Conservation (phyloP, 2,329 filamentous ascomycete genomes). For the Nemania abortiva region DNA sequence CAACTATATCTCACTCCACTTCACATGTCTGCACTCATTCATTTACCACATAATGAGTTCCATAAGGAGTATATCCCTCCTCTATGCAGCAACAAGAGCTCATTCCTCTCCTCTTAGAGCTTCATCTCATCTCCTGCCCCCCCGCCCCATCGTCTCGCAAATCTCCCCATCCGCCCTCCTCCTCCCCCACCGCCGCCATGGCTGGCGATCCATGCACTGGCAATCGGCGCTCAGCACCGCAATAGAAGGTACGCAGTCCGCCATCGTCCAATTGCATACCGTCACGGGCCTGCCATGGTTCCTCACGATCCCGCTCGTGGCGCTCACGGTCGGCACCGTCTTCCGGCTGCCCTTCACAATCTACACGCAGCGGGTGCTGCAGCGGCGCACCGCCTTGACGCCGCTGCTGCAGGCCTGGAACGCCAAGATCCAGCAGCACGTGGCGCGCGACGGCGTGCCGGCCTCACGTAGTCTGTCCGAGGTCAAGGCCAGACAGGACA, state of each 20-base stretch:
- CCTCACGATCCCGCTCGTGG: conserved; percentile 65
- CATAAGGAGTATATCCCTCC: conserved; percentile 4
- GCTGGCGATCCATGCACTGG: conserved; percentile 51
- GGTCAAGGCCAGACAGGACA: conserved; percentile 47
- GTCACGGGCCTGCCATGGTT: conserved; percentile 64
- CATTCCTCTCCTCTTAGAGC: background rate
- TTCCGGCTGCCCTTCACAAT: conserved; percentile 62
- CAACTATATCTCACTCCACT: no score
- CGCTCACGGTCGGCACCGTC: conserved; percentile 59
- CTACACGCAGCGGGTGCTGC: conserved; percentile 53
- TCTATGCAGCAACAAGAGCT: conserved; percentile 9
- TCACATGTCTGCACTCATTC: background rate
- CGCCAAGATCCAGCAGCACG: conserved; percentile 44
- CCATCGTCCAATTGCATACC: conserved; percentile 59
- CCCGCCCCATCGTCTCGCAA: background rate
- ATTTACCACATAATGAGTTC: conserved; percentile 18
- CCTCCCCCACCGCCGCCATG: conserved; percentile 11
- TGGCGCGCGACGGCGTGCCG: conserved; percentile 39
- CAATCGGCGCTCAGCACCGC: conserved; percentile 46
- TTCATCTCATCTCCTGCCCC: background rate
- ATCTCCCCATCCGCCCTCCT: background rate
- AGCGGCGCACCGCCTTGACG: conserved; percentile 48
- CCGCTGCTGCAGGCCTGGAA: conserved; percentile 54
- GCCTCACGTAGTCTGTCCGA: conserved; percentile 38
- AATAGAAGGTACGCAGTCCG: conserved; percentile 55